Percentiles rank a stretch among this genome's conserved stretches.
These are phyloP conservation scores for Saturnispora halmiae DNA, from an alignment of 805 yeast genomes.

Conservation along the genomic window DNA sequence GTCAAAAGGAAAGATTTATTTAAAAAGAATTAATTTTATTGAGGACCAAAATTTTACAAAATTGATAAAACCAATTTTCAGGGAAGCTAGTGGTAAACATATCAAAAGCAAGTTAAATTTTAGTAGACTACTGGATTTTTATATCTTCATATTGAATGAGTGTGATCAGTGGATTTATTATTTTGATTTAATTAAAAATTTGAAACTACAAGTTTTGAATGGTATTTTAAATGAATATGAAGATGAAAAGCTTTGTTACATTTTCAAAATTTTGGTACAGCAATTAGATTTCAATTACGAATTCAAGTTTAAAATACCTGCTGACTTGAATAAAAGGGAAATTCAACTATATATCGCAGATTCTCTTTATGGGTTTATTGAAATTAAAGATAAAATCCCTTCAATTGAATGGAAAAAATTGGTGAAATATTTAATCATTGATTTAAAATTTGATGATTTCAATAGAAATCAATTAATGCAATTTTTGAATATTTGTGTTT, in stretches of 20 bases:
- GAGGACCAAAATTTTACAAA: slow-evolving; percentile 25
- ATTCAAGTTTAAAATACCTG: slow-evolving; percentile 30
- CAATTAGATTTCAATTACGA: slow-evolving; percentile 49
- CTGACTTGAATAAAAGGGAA: slow-evolving; percentile 43
- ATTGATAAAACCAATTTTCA: slow-evolving; percentile 28
- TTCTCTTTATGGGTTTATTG: slow-evolving; percentile 51
- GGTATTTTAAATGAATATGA: slow-evolving; percentile 38
- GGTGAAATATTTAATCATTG: slow-evolving; percentile 48
- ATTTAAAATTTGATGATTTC: slow-evolving; percentile 66
- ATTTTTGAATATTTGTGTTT: slow-evolving; percentile 67
- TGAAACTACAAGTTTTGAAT: slow-evolving; percentile 62
- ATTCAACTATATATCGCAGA: slow-evolving; percentile 58
- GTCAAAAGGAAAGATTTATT: not conserved
- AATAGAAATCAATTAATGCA: slow-evolving; percentile 74
- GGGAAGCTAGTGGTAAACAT: slow-evolving; percentile 29
- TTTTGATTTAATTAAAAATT: slow-evolving; percentile 55
- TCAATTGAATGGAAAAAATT: slow-evolving; percentile 56
- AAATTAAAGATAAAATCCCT: slow-evolving; percentile 46
- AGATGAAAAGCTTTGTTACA: slow-evolving; percentile 34
- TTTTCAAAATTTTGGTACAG: slow-evolving; percentile 39
- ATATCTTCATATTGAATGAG: slow-evolving; percentile 39
- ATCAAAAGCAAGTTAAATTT: slow-evolving; percentile 38
- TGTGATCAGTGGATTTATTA: slow-evolving; percentile 65
- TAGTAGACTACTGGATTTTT: slow-evolving; percentile 40
- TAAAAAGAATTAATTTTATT: not conserved